These are phyloP conservation scores for Suhomyces canberraensis DNA, from an alignment of 805 yeast species.

Conservation along the genomic window DNA sequence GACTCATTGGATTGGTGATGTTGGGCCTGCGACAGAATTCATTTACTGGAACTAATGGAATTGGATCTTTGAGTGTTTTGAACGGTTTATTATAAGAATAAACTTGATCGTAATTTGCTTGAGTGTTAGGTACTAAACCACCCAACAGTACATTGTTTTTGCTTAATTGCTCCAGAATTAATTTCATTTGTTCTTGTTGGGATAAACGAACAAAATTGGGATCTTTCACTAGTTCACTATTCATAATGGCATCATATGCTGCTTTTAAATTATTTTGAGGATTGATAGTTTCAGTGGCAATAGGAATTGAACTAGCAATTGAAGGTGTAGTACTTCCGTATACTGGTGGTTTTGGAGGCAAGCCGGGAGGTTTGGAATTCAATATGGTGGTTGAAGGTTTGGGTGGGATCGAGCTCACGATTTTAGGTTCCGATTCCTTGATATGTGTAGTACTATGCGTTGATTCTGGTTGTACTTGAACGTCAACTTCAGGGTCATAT, in stretches of 20 bases:
- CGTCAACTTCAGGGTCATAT: constrained; percentile 10
- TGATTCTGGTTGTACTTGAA: no score
- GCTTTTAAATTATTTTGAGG: constrained; percentile 22
- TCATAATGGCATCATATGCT: constrained; percentile 37
- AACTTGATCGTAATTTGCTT: constrained; percentile 42
- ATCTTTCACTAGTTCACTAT: constrained; percentile 31
- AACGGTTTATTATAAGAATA: constrained; percentile 40
- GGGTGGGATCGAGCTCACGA: constrained; percentile 11
- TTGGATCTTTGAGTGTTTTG: constrained; percentile 27
- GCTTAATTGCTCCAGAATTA: constrained; percentile 35
- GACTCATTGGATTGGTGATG: constrained; percentile 51
- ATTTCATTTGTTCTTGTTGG: constrained; percentile 29
- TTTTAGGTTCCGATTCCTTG: no score
- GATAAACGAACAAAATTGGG: constrained; percentile 37
- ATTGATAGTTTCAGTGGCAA: constrained; percentile 1
- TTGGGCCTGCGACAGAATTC: constrained; percentile 58
- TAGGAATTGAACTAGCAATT: background rate
- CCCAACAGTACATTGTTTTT: constrained; percentile 31
- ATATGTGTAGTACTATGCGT: no score
- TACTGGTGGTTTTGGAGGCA: constrained; percentile 30
- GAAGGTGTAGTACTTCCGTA: constrained; percentile 6
- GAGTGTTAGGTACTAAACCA: constrained; percentile 5
- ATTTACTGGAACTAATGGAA: constrained; percentile 36
- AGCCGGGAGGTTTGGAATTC: constrained; percentile 14
- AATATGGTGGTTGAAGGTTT: constrained; percentile 8